A percentile compares a stretch with the other conserved stretches of the same genome.
phyloP scores from a whole-genome alignment of 2,329 filamentous ascomycete species.

The Penicillium oxalicum region DNA sequence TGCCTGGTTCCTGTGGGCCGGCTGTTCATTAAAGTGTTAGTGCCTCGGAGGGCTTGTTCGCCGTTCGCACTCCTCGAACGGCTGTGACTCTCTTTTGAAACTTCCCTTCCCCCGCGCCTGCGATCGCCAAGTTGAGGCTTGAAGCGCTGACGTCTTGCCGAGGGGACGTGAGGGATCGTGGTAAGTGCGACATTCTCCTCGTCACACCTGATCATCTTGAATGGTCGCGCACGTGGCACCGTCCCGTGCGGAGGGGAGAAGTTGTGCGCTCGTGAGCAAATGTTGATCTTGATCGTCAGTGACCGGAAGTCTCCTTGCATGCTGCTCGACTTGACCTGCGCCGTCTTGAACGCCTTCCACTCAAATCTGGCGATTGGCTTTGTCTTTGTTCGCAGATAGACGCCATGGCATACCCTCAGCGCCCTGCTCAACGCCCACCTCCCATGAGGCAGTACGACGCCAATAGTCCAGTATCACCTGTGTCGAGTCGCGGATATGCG shows the following conservation, averaged over 20 bases:
- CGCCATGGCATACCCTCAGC: slow-evolving; percentile 36
- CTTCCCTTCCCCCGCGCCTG: neutral
- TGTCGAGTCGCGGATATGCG: slow-evolving; percentile 19
- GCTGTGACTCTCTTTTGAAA: neutral
- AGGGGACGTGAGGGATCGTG: neutral
- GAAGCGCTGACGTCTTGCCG: neutral
- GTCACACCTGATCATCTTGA: neutral
- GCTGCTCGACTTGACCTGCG: slow-evolving; percentile 3
- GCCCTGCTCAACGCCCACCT: slow-evolving; percentile 27
- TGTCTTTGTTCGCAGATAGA: neutral
- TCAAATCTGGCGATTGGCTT: neutral
- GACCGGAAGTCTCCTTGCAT: slow-evolving; percentile 13
- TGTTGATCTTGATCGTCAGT: neutral
- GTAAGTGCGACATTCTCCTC: slow-evolving; percentile 1
- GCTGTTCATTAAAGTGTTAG: slow-evolving; percentile 5
- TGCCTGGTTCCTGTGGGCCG: slow-evolving; percentile 1
- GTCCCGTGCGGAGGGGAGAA: slow-evolving; percentile 4
- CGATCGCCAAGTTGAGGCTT: neutral
- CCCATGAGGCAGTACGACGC: slow-evolving; percentile 29
- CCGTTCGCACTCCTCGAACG: neutral
- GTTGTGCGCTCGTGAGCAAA: slow-evolving; percentile 1
- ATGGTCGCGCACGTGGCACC: slow-evolving; percentile 2
- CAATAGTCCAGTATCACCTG: slow-evolving; percentile 13
- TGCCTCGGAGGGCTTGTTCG: neutral
- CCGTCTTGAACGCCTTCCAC: slow-evolving; percentile 1